Conservation (phyloP, 2,329 filamentous ascomycete species). For the Aspergillus melleus region DNA sequence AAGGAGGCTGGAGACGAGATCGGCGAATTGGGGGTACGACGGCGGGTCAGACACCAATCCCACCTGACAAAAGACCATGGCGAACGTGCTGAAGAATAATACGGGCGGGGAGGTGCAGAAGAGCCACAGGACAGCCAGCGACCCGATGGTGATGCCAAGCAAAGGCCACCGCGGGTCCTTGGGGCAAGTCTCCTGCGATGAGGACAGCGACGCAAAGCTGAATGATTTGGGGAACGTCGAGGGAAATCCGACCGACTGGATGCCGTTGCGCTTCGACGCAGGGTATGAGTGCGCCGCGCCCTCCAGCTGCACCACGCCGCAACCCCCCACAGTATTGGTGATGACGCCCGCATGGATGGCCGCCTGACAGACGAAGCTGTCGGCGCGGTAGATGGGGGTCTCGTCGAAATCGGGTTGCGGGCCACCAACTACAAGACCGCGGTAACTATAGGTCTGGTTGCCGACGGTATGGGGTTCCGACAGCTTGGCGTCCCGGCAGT, state of each 20-base stretch:
- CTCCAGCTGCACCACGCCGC: constrained; percentile 74
- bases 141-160: constrained; percentile 76
- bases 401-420: constrained; percentile 38
- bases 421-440: constrained; percentile 54
- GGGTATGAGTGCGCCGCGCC: constrained; percentile 67
- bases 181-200: constrained; percentile 60
- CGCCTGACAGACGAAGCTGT: constrained; percentile 83
- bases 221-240: constrained; percentile 89
- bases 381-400: constrained; percentile 72
- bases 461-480: constrained; percentile 55
- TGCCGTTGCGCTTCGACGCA: constrained; percentile 68
- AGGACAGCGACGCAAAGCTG: constrained; percentile 66
- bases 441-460: constrained; percentile 53
- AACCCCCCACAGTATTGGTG: constrained; percentile 70
- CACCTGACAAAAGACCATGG: constrained; percentile 83
- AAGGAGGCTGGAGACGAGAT: constrained; percentile 73
- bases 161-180: constrained; percentile 81
- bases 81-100: constrained; percentile 83
- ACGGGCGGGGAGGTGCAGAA: constrained; percentile 76
- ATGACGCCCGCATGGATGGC: constrained; percentile 83
- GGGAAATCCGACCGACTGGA: constrained; percentile 75
- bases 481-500: constrained; percentile 49
- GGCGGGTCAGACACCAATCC: constrained; percentile 89
- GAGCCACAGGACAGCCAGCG: constrained; percentile 74
- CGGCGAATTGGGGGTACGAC: constrained; percentile 63